Conservation (phyloP, 1,284 basidiomycete species). For the Ganoderma meredithae region DNA sequence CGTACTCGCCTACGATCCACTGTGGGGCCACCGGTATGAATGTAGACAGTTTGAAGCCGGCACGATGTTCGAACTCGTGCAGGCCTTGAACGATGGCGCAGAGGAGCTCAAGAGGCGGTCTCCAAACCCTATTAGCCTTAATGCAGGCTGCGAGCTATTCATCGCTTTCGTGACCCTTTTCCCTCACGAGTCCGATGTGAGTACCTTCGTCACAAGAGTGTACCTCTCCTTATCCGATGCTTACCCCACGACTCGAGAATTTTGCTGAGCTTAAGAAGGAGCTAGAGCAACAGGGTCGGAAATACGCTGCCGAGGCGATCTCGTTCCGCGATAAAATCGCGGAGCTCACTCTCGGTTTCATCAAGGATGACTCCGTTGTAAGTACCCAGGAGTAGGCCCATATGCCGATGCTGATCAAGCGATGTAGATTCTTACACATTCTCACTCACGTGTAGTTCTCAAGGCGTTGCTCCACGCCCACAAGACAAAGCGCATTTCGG, state of each 20-base stretch:
- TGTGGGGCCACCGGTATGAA: conserved; percentile 22
- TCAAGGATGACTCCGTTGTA: conserved; percentile 93
- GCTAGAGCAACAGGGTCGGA: conserved; percentile 79
- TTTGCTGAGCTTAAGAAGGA: conserved; percentile 86
- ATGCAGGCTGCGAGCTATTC: conserved; percentile 92
- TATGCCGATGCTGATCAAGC: conserved; percentile 26
- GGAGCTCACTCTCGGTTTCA: conserved; percentile 88
- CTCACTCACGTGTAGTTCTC: conserved; percentile 96
- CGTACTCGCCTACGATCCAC: conserved; percentile 33
- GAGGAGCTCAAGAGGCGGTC: conserved; percentile 68
- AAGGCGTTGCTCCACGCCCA: conserved; percentile 91
- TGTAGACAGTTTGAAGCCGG: conserved; percentile 56
- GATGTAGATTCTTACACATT: conserved; percentile 90
- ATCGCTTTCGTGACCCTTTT: conserved; percentile 88
- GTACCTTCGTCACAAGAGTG: conserved; percentile 38
- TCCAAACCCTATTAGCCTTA: conserved; percentile 84
- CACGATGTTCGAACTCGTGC: conserved; percentile 91
- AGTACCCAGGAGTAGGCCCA: conserved; percentile 17
- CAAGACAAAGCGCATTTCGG: conserved; percentile 91
- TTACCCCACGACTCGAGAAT: conserved; percentile 53
- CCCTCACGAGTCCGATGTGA: conserved; percentile 82
- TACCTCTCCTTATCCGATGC: conserved; percentile 22
- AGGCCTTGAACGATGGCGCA: conserved; percentile 81
- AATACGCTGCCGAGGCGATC: conserved; percentile 82
- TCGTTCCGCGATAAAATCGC: conserved; percentile 92